Percentiles rank a stretch among this genome's conserved stretches.
These are phyloP conservation scores for Pythium aristosporum DNA, from an alignment of 352 stramenopile genomes.

Conservation along the genomic window DNA sequence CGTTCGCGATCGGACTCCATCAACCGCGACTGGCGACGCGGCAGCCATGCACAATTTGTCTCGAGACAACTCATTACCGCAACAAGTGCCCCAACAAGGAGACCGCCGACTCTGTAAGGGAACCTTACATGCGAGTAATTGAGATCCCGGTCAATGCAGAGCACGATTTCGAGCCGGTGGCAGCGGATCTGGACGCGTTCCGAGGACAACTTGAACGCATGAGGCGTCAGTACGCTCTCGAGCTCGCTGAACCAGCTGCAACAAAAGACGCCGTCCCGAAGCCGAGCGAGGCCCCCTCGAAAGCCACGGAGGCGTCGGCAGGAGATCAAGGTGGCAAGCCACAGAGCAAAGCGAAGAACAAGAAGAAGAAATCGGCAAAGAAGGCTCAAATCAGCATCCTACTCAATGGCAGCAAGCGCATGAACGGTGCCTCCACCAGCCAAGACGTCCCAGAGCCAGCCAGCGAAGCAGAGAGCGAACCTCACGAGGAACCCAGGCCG, in stretches of 20 bases:
- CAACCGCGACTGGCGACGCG: conserved; percentile 5
- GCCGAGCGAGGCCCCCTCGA: too few species aligned
- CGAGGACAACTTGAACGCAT: background rate
- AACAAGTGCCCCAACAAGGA: conserved; percentile 14
- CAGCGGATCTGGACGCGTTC: background rate
- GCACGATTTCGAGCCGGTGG: background rate
- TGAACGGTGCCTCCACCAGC: too few species aligned
- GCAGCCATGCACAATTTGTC: conserved; percentile 8
- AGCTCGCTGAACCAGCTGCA: too few species aligned
- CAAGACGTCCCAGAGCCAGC: too few species aligned
- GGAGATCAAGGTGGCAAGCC: too few species aligned
- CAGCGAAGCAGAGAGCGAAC: background rate
- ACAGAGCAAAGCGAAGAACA: background rate
- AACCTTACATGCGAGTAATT: background rate
- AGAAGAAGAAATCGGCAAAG: background rate
- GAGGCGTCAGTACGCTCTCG: background rate
- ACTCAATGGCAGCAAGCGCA: too few species aligned
- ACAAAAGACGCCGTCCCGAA: too few species aligned
- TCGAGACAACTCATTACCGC: conserved; percentile 3
- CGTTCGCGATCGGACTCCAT: background rate
- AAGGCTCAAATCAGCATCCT: background rate
- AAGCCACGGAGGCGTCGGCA: too few species aligned
- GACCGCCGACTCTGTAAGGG: background rate
- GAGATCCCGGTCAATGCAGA: background rate
- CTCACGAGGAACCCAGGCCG: too few species aligned